Evolutionary conservation across 495 filamentous ascomycete genomes (phyloP).

Genomic region (Xylaria palmicola): DNA sequence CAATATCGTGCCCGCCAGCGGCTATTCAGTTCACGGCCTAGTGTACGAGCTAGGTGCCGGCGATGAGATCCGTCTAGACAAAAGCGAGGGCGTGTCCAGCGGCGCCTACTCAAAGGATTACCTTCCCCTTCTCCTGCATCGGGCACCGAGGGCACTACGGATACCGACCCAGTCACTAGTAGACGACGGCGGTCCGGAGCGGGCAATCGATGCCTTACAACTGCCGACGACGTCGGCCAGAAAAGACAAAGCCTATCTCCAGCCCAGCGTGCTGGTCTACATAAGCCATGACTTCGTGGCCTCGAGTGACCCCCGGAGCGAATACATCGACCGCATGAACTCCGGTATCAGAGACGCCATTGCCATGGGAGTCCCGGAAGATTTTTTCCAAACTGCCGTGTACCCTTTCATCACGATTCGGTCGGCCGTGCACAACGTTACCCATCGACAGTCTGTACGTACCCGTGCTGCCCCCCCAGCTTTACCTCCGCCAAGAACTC

Average conservation of each 20-base stretch:
- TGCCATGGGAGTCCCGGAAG: constrained; percentile 52
- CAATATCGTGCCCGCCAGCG: constrained; percentile 54
- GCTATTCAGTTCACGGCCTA: constrained; percentile 45
- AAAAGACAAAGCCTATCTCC: background rate
- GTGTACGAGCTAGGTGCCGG: constrained; percentile 43
- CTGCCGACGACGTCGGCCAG: background rate
- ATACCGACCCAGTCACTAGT: background rate
- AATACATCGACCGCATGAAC: constrained; percentile 71
- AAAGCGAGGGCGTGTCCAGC: constrained; percentile 57
- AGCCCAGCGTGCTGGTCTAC: constrained; percentile 36
- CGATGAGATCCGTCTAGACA: constrained; percentile 52
- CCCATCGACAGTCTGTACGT: background rate
- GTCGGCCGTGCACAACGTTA: background rate
- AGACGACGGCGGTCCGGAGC: background rate
- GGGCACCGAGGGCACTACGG: background rate
- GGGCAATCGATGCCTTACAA: background rate
- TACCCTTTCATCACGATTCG: background rate
- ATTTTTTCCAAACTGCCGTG: constrained; percentile 49
- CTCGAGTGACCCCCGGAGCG: constrained; percentile 48
- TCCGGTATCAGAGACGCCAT: constrained; percentile 61
- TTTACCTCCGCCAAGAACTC: background rate
- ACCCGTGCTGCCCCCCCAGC: background rate
- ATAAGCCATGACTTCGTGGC: constrained; percentile 48
- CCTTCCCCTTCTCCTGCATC: constrained; percentile 18
- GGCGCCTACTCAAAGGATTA: constrained; percentile 50